Evolutionary conservation across 768 basidiomycete species (phyloP).

Genomic region (Agaricus subrufescens): DNA sequence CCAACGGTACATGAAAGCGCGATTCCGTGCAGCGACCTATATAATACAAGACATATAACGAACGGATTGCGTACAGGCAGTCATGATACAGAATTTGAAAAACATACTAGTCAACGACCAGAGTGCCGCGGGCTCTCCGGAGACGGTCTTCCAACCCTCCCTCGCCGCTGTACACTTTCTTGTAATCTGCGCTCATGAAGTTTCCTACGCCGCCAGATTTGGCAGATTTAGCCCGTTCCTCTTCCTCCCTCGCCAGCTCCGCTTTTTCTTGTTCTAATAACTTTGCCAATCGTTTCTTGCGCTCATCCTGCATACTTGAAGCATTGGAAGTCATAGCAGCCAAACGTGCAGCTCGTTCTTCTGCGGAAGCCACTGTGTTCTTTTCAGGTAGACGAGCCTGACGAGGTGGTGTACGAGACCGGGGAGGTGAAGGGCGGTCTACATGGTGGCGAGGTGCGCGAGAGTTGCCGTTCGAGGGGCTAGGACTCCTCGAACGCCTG

Average conservation of each 20-base stretch:
- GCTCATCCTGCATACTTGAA: slow-evolving; percentile 54
- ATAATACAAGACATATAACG: slow-evolving; percentile 10
- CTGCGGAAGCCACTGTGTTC: slow-evolving; percentile 20
- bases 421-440: slow-evolving; percentile 34
- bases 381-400: slow-evolving; percentile 13
- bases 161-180: slow-evolving; percentile 74
- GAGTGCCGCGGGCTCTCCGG: slow-evolving; percentile 61
- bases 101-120: slow-evolving; percentile 51
- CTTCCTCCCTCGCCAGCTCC: slow-evolving; percentile 56
- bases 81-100: neutral
- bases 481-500: slow-evolving; percentile 35
- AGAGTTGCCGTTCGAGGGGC: slow-evolving; percentile 19
- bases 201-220: slow-evolving; percentile 76
- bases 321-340: slow-evolving; percentile 87
- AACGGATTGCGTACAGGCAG: slow-evolving; percentile 1
- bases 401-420: slow-evolving; percentile 16
- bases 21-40: slow-evolving; percentile 1
- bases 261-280: slow-evolving; percentile 75
- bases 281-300: slow-evolving; percentile 65
- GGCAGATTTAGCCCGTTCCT: slow-evolving; percentile 55
- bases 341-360: slow-evolving; percentile 77
- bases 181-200: slow-evolving; percentile 81
- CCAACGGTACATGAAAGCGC: neutral
- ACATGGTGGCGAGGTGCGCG: slow-evolving; percentile 48
- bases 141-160: slow-evolving; percentile 81